A percentile compares a stretch with the other conserved stretches of the same genome.
These are phyloP conservation scores for Maudiozyma turicensis DNA, from an alignment of 805 yeast genomes.

Conservation along the genomic window DNA sequence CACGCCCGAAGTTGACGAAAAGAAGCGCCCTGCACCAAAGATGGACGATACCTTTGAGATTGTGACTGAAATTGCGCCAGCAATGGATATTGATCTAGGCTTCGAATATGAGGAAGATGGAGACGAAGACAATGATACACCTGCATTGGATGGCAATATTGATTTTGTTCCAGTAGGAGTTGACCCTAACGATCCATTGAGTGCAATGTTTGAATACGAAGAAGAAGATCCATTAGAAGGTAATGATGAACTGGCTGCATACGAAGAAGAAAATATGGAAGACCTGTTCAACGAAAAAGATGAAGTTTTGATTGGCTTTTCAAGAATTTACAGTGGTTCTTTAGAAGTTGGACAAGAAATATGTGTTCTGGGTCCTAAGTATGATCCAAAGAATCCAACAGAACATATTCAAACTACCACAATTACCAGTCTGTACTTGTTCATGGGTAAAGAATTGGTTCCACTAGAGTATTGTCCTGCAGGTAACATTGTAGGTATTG, in stretches of 20 bases:
- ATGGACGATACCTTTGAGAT: constrained; percentile 11
- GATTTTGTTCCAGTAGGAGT: constrained; percentile 22
- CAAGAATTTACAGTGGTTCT: constrained; percentile 83
- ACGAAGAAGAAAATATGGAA: constrained; percentile 37
- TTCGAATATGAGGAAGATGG: constrained; percentile 16
- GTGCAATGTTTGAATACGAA: constrained; percentile 36
- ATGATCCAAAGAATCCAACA: constrained; percentile 52
- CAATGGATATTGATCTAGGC: constrained; percentile 20
- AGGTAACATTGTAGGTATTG: constrained; percentile 90
- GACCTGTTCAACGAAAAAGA: constrained; percentile 37
- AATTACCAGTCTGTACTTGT: constrained; percentile 60
- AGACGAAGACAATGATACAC: constrained; percentile 2
- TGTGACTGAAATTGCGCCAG: constrained; percentile 20
- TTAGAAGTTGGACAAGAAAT: constrained; percentile 65
- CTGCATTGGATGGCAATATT: constrained; percentile 15
- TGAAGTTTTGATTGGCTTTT: constrained; percentile 77
- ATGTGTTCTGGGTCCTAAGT: constrained; percentile 77
- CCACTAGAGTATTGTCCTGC: constrained; percentile 77
- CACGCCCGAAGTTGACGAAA: constrained; percentile 17
- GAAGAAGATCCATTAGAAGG: constrained; percentile 46
- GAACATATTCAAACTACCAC: constrained; percentile 49
- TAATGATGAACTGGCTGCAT: constrained; percentile 25
- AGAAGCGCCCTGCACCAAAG: background rate
- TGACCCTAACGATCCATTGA: constrained; percentile 32
- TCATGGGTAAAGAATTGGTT: constrained; percentile 89